Evolutionary conservation across 2,329 filamentous ascomycete species (phyloP), one percentile per base, ranked within the genome.

Genomic region (Trichoderma sp.): DNA sequence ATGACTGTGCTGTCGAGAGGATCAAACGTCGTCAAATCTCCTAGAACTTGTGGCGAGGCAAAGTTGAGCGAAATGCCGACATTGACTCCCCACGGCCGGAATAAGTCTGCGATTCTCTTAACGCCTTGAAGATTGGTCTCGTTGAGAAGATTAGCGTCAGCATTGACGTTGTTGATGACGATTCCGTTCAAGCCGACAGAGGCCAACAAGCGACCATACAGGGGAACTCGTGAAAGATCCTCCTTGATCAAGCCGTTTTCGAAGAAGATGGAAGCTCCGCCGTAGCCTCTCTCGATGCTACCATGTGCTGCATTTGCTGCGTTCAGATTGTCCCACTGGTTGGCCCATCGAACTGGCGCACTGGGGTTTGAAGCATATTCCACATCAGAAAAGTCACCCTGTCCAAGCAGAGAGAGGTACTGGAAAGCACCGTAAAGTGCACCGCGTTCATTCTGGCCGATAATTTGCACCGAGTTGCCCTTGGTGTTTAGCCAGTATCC

Each of bases 111-210:
- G 51, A 93, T 87, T 51, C 87, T 82, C 3, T 83, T 85, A 1
- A 93, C 78, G 0, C 91, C 91, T 12, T 87, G 84, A 68, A 92
- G 83, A 74, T 92, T 92, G 15, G 80, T 78, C 1, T 83, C 75
- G 5, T 80, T 88, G 11, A 93, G 81, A 0, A 91, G 81, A 0
- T 83, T 84, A 2, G 86, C 83, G 75, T 93, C 89, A 5, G 91
- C 90, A 75, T 93, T 93, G 76, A 93, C 91, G 72, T 93, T 93
- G 81, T 93, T 93, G 76, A 92, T 84, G 3, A 93, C 81, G 11
- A 92, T 83, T 0, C 85, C 91, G 74, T 93, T 93, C 74, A 93
- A 80, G 15, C 89, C 82, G 36, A 92, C 86, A 0, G 91, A 93
- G 3, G 91, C 87, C 15, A 93, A 81, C 3, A 93, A 83, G 1